These are phyloP conservation scores for Cutaneotrichosporon sp. DNA, from an alignment of 1,284 basidiomycete genomes.

Conservation along the genomic window DNA sequence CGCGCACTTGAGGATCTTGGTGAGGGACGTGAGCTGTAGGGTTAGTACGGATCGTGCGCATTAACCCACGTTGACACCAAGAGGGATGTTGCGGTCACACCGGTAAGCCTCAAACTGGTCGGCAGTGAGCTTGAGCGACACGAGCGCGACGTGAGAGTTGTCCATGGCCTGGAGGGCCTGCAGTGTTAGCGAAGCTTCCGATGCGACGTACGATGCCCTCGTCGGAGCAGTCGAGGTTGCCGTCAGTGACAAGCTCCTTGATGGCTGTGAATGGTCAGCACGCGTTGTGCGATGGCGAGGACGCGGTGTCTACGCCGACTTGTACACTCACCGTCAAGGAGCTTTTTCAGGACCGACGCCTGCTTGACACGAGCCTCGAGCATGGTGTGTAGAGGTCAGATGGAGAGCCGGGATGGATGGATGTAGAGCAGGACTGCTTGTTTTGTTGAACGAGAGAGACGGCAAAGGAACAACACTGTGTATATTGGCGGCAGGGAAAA, in stretches of 20 bases:
- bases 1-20: constrained; percentile 95
- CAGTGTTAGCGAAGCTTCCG: constrained; percentile 35
- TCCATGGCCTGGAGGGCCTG: constrained; percentile 96
- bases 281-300: background rate
- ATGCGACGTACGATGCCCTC: constrained; percentile 73
- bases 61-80: constrained; percentile 67
- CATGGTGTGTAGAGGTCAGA: constrained; percentile 53
- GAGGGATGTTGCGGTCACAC: constrained; percentile 92
- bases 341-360: constrained; percentile 75
- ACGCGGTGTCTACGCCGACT: background rate
- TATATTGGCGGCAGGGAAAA: constrained; percentile 1
- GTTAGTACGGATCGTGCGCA: constrained; percentile 6
- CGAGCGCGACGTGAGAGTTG: constrained; percentile 98
- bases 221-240: constrained; percentile 96
- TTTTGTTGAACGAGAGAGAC: constrained; percentile 3
- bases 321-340: constrained; percentile 67
- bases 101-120: constrained; percentile 82
- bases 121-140: constrained; percentile 60
- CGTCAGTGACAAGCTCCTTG: constrained; percentile 96
- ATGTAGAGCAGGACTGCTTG: background rate
- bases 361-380: constrained; percentile 82
- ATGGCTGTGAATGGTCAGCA: constrained; percentile 58
- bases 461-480: background rate
- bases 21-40: constrained; percentile 67
- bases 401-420: background rate